These are phyloP conservation scores for Pyrus pyrifolia DNA, from an alignment of 306 rosid species.

Conservation along the genomic window DNA sequence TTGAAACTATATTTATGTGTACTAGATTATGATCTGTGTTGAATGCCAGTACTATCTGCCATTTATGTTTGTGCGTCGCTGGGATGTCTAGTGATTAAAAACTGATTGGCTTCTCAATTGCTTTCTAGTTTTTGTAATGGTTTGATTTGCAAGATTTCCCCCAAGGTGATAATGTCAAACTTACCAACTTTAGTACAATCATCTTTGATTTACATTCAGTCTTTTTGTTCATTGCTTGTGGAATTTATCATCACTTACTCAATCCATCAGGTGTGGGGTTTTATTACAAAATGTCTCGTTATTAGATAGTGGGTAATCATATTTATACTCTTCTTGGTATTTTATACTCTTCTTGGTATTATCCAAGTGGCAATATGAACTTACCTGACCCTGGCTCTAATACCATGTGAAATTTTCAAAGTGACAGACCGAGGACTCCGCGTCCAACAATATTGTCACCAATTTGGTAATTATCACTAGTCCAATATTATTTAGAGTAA, in stretches of 20 bases:
- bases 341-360: too few species aligned
- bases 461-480: too few species aligned
- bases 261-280: too few species aligned
- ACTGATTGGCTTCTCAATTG: not conserved
- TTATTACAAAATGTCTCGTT: too few species aligned
- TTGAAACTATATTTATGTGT: not conserved
- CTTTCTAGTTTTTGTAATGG: not conserved
- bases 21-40: not conserved
- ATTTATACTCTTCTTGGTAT: too few species aligned
- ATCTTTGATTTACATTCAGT: not conserved
- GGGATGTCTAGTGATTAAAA: not conserved
- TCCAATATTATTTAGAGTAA: too few species aligned
- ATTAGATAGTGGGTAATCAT: too few species aligned
- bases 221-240: not conserved
- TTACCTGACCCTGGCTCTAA: too few species aligned
- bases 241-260: too few species aligned
- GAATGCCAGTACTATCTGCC: not conserved
- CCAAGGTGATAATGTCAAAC: not conserved
- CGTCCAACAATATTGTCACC: too few species aligned
- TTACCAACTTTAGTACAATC: not conserved
- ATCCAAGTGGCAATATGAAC: too few species aligned
- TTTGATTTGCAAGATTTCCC: not conserved
- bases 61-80: not conserved
- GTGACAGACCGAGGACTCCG: rapidly evolving
- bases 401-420: too few species aligned